phyloP scores from a whole-genome alignment of 352 stramenopile species.

The Phytophthora pluvialis region DNA sequence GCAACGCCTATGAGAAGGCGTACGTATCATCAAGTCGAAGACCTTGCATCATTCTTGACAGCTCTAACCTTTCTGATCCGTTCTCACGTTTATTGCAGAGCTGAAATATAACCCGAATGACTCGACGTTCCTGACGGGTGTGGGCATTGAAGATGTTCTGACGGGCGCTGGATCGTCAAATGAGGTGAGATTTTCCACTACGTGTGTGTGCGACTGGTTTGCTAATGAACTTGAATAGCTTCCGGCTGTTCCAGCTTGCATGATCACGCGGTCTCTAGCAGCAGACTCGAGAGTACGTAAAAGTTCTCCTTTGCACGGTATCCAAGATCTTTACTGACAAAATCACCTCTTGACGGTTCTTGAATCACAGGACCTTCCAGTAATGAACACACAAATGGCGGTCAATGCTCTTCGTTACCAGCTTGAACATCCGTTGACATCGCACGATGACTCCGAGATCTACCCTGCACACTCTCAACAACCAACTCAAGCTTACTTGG shows the following conservation, averaged over 20 bases:
- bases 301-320: not conserved
- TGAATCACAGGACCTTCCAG: conserved; percentile 26
- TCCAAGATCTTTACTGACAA: not conserved
- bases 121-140: conserved; percentile 78
- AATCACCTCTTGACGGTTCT: not conserved
- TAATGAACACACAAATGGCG: conserved; percentile 60
- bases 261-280: conserved; percentile 62
- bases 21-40: conserved; percentile 9
- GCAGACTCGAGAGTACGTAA: conserved; percentile 36
- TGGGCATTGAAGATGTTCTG: conserved; percentile 73
- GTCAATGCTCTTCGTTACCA: conserved; percentile 81
- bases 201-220: not conserved
- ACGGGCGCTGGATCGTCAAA: conserved; percentile 23
- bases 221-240: conserved; percentile 24
- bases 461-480: conserved; percentile 52
- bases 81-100: conserved; percentile 20
- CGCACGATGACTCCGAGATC: conserved; percentile 75
- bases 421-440: conserved; percentile 78
- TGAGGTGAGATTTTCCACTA: conserved; percentile 34
- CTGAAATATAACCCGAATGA: conserved; percentile 59
- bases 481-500: conserved; percentile 56
- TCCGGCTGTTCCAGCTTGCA: conserved; percentile 54
- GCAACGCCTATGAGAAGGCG: conserved; percentile 27
- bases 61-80: not conserved
- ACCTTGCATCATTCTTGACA: not conserved